Base-by-base conservation (phyloP, 495 filamentous ascomycete species). In the Penicillium cinerascens region DNA sequence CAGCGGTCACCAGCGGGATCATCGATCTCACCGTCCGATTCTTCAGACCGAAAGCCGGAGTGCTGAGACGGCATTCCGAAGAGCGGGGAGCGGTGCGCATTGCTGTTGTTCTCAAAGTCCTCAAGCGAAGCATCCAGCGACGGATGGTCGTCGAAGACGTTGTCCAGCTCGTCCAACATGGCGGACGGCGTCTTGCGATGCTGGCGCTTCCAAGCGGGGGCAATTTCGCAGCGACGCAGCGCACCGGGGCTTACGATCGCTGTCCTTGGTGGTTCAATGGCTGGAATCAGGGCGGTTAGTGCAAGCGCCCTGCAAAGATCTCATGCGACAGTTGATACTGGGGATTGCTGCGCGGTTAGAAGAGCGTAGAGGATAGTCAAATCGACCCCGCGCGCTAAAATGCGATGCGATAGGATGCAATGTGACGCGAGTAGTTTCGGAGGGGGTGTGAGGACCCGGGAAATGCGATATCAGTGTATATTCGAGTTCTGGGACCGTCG, bases 21-120 rank as follows among this genome's bases (percentile, higher is more conserved):
- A 6, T 68, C 69, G 2, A 72, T 55, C 39, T 73, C 73, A 27
- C 51, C 59, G 53, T 82, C 79, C 26, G 81, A 83, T 39, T 82
- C 77, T 44, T 82, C 82, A 6, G 80, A 86, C 59, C 83, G 81
- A 74, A 89, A 91, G 39, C 86, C 88, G 42, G 87, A 91, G 72
- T 88, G 87, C 64, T 87, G 80, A 22, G 85, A 86, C 15, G 86
- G 89, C 48, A 87, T 72, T 37, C 75, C 76, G 60, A 84, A 82
- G 60, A 79, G 43, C 10, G 79, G 82, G 20, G 80, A 79, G 37
- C 73, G 70, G 56, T 71, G 71, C 51, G 71, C 66, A 59, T 74
- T 78, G 43, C 76, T 75, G 51, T 70, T 74, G 63, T 72, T 76
- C 61, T 86, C 86, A 78, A 89, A 90, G 74, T 92, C 87, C 63